Percentiles rank a stretch among this genome's conserved stretches.
Conservation (phyloP, 2,329 filamentous ascomycete genomes). For the Hortaea sp. region DNA sequence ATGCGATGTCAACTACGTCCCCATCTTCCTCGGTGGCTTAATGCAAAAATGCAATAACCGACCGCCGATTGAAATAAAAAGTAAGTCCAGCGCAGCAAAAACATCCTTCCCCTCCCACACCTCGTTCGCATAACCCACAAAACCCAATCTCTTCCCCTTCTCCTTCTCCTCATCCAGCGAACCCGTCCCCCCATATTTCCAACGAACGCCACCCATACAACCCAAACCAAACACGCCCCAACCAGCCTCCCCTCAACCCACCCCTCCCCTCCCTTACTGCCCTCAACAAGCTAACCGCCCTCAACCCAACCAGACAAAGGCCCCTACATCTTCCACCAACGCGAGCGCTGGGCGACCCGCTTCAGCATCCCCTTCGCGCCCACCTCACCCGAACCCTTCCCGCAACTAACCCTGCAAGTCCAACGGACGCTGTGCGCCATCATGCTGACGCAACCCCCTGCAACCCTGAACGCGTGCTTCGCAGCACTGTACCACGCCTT, state of each 20-base stretch:
- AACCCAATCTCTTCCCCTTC: too few relatives aligned
- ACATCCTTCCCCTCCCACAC: too few relatives aligned
- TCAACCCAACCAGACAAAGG: conserved; percentile 42
- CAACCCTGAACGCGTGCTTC: conserved; percentile 30
- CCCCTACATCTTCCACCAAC: conserved; percentile 46
- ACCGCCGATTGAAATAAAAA: conserved; percentile 47
- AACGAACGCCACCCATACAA: too few relatives aligned
- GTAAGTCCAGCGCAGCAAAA: conserved; percentile 20
- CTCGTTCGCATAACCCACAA: too few relatives aligned
- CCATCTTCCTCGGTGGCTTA: conserved; percentile 50
- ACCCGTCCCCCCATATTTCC: too few relatives aligned
- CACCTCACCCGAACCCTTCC: conserved; percentile 40
- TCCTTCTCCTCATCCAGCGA: too few relatives aligned
- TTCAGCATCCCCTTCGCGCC: conserved; percentile 46
- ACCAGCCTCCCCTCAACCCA: background rate
- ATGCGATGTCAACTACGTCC: conserved; percentile 46
- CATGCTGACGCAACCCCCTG: conserved; percentile 30
- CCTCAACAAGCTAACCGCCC: too few relatives aligned
- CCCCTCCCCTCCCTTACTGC: background rate
- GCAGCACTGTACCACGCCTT: conserved; percentile 41
- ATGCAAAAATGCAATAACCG: conserved; percentile 48
- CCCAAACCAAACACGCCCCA: too few relatives aligned
- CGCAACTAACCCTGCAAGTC: conserved; percentile 40
- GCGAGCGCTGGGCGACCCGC: conserved; percentile 42
- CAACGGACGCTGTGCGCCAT: conserved; percentile 46